Conservation (phyloP, 148 eudicot genomes). For the Oxyria digyna region DNA sequence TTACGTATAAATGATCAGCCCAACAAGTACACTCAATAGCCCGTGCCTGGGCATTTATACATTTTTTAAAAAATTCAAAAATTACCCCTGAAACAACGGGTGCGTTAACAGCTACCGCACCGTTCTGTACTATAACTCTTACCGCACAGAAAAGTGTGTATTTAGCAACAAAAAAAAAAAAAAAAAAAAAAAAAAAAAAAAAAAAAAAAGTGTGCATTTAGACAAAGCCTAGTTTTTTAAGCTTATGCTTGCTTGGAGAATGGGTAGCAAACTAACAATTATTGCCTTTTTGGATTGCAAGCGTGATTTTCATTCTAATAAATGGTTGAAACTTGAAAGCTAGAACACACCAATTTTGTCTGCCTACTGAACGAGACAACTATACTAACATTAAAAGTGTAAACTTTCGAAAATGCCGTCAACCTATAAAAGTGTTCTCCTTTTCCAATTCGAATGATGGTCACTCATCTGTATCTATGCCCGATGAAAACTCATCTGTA, state of each 20-base stretch:
- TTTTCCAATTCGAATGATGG: conserved; percentile 44
- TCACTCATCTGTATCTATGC: too few species aligned
- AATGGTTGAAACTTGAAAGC: conserved; percentile 18
- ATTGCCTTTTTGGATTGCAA: background rate
- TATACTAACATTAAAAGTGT: conserved; percentile 6
- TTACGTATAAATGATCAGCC: background rate
- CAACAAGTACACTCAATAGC: too few species aligned
- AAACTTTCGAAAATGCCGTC: conserved; percentile 15
- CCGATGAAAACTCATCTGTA: too few species aligned
- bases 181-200: too few species aligned
- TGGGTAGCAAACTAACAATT: background rate
- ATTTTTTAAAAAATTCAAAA: too few species aligned
- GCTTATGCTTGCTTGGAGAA: background rate
- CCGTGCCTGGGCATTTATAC: too few species aligned
- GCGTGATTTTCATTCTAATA: conserved; percentile 1
- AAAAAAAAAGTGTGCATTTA: too few species aligned
- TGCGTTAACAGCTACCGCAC: too few species aligned
- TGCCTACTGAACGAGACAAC: background rate
- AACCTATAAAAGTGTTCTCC: conserved; percentile 13
- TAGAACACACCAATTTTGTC: background rate
- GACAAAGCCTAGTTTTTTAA: background rate
- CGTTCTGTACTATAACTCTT: too few species aligned
- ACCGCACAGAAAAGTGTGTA: too few species aligned
- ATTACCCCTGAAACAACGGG: too few species aligned
- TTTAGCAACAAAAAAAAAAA: too few species aligned